phyloP scores from a whole-genome alignment of 2,329 filamentous ascomycete genomes.

The Colletotrichum sp. region DNA sequence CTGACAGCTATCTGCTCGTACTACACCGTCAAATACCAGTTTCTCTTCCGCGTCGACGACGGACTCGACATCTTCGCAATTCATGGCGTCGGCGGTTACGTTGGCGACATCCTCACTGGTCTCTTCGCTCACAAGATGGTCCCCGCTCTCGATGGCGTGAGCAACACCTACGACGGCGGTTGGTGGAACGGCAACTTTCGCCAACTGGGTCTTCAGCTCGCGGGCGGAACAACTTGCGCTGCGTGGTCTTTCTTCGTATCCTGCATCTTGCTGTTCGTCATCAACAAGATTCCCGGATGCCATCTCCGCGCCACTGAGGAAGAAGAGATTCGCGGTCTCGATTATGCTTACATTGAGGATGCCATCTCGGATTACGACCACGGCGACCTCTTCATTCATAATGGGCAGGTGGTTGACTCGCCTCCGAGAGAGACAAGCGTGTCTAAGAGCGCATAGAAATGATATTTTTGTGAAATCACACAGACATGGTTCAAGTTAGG shows the following conservation, averaged over 20 bases:
- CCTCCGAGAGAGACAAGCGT: not conserved
- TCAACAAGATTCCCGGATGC: slow-evolving; percentile 63
- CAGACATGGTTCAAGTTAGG: not conserved
- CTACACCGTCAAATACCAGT: slow-evolving; percentile 52
- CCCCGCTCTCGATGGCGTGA: slow-evolving; percentile 56
- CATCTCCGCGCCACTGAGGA: slow-evolving; percentile 60
- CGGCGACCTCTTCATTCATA: not conserved
- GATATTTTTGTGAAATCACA: not conserved
- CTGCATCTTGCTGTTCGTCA: slow-evolving; percentile 56
- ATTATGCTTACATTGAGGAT: slow-evolving; percentile 37
- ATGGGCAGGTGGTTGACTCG: not conserved
- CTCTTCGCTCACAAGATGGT: slow-evolving; percentile 58
- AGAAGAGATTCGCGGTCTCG: slow-evolving; percentile 58
- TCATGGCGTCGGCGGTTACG: slow-evolving; percentile 63
- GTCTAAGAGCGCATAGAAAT: not conserved
- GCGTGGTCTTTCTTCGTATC: slow-evolving; percentile 60
- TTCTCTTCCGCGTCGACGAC: slow-evolving; percentile 59
- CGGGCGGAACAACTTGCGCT: slow-evolving; percentile 60
- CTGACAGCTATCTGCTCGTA: slow-evolving; percentile 54
- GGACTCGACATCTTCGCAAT: slow-evolving; percentile 65
- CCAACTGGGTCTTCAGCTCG: slow-evolving; percentile 63
- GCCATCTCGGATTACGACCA: slow-evolving; percentile 10
- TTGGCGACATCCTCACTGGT: slow-evolving; percentile 62
- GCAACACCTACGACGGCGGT: slow-evolving; percentile 48
- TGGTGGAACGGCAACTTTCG: slow-evolving; percentile 57